Base-by-base conservation (phyloP, 768 basidiomycete species). In the Sutorius australiensis region DNA sequence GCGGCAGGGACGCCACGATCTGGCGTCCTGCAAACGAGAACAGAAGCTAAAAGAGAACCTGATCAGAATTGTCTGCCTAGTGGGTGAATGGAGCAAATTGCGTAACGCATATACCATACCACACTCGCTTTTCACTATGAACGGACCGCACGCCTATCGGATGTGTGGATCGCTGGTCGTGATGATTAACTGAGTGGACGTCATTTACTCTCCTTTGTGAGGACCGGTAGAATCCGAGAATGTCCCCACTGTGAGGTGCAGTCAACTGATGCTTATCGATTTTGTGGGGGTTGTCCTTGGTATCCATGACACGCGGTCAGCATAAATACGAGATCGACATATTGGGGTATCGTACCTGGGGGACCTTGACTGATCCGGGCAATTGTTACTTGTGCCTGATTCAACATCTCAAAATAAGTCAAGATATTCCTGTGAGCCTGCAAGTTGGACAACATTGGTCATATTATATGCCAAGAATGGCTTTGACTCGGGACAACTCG, bases 271-370 rank as follows among this genome's bases (percentile, higher is more conserved):
- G 24, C n/a, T 36, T 27, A 48, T 54, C 36, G 27, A 46, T 28
- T 24, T 28, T 47, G 31, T 34, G 47, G 48, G 46, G 31, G 24
- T 10, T 28, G 39, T 37, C n/a, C n/a, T 44, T 47, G 19, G 24
- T 42, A 24, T 19, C 14, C 32, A n/a, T 33, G 53, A 28, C 50
- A 51, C 19, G 50, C 42, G 21, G 46, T 44, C 46, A 36, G 49
- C n/a, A 46, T n/a, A 19, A 50, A 41, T 44, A 32, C 39, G 31
- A 37, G 45, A 44, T 48, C n/a, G 52, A 52, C 40, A 32, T 52
- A 58, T 51, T 46, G 31, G 46, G 36, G 24, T 39, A 37, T 48
- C 11, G 52, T 61, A 49, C 59, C 59, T 61, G 42, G 28, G 39
- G 39, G 39, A 48, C 49, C 24, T 44, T 38, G 2, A 39, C 56